Evolutionary conservation across 345 rosid genomes (phyloP), one percentile per base, ranked within the genome.

Genomic region (Populus tremula): DNA sequence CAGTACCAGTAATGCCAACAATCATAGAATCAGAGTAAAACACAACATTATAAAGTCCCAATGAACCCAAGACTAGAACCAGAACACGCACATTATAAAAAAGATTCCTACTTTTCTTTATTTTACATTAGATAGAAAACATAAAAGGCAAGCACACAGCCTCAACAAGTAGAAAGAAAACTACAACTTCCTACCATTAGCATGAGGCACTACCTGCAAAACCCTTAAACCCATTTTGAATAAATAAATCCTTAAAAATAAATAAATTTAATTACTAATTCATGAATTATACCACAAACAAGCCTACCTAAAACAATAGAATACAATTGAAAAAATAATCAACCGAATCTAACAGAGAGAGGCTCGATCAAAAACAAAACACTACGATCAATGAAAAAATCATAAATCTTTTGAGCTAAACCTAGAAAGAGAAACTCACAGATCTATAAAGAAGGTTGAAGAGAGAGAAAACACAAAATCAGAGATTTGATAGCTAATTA

Each of bases 401-500:
- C 8, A n/a, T 17, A 8, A 5, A 53, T 35, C 29, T 63, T 50
- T 12, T 25, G 53, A 59, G 33, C 18, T 45, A 36, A 82, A 86
- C 77, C 84, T 70, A 77, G 23, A 6, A 9, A 20, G 0, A 39
- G 62, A 64, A 31, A 84, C 16, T 23, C 67, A 7, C 79, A 79
- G 89, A 90, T 76, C 82, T 80, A 83, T 4, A 39, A 71, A 35
- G 54, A 63, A 8, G 14, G 1, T 8, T 20, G 66, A 16, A 77
- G 63, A 39, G 7, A 45, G 38, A 67, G n/a, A 72, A 49, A 47
- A 16, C 74, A 78, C 17, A 33, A 20, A 50, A 67, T 6, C 9
- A 3, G 68, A 31, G 67, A 17, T 29, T 64, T 63, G 70, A 47
- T n/a, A n/a, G 63, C 14, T 59, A n/a, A 59, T 59, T n/a, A 9